phyloP scores from a whole-genome alignment of 208 protist genomes.

The Leishmania lainsoni region DNA sequence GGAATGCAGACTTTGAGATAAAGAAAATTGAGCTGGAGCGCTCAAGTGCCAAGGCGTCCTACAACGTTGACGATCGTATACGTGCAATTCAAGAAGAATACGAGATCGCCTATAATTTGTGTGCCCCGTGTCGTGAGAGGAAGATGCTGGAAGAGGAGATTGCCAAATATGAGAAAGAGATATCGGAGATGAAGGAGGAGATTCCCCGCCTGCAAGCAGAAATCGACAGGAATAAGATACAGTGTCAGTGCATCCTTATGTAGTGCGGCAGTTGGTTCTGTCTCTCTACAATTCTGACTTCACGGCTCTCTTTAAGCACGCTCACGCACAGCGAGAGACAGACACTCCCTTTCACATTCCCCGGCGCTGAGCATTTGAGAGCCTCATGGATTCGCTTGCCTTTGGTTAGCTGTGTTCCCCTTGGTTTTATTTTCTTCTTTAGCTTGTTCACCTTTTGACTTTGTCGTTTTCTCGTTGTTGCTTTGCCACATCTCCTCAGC shows the following conservation, averaged over 20 bases:
- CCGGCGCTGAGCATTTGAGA: not conserved
- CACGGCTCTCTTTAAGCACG: not conserved
- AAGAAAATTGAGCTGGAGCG: constrained; percentile 38
- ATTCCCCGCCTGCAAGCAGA: constrained; percentile 48
- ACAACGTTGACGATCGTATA: constrained; percentile 30
- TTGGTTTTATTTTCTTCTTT: not conserved
- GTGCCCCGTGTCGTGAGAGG: constrained; percentile 46
- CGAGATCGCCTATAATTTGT: constrained; percentile 36
- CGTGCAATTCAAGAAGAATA: constrained; percentile 47
- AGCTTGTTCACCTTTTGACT: not conserved
- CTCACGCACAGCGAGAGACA: not conserved
- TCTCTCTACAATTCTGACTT: not conserved
- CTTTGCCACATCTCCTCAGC: not conserved
- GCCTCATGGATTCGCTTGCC: not conserved
- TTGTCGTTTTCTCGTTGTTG: not conserved
- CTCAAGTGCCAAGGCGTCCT: constrained; percentile 15
- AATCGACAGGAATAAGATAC: constrained; percentile 52
- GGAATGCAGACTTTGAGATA: constrained; percentile 26
- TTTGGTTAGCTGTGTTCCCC: not conserved
- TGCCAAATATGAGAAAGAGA: constrained; percentile 60
- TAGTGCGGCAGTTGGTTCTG: constrained; percentile 21
- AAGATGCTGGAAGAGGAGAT: constrained; percentile 52
- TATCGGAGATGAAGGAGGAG: constrained; percentile 50
- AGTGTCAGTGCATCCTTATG: constrained; percentile 69
- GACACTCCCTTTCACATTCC: not conserved